Base-by-base conservation (phyloP, 2,329 filamentous ascomycete species). In the Cordyceps tenuipes region DNA sequence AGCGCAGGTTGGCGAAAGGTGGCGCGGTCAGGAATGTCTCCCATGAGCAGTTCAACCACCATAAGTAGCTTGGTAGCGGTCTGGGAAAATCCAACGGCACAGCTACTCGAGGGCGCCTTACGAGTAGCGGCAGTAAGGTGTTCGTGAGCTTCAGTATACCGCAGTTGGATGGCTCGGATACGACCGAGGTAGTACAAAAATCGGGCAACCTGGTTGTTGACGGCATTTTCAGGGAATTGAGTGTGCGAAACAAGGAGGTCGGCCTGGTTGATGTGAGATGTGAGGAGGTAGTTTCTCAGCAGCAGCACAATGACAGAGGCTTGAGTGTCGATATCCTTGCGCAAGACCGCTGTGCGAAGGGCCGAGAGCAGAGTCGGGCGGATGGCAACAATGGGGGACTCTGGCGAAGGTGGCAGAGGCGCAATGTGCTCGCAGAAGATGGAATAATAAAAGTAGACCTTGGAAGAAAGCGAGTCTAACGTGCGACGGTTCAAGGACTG, bases 361-460 rank as follows among this genome's bases (percentile, higher is more conserved):
- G 92, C 93, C 58, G 90, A 86, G 59, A 99, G 85, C 55, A 99
- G 83, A 64, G 86, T 88, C 60, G 92, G 90, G 62, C 94, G 88
- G 69, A 96, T 91, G 46, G 87, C 82, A 63, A 97, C 89, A 65
- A 96, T 85, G 3, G 91, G 88, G 7, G 92, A 96, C 68, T 90
- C 87, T 60, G 91, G 88, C 57, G 92, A 97, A 26, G 93, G 92
- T 49, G 94, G 90, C 64, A 93, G 84, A 23, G 93, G 92, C 62
- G 86, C 84, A 63, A 95, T 83, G 74, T 95, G 87, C 81, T 99
- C 94, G 77, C 88, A 91, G 79, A 97, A 97, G 68, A 97, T 81
- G 26, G 91, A 91, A 77, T 91, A 96, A 81, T 99, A 99, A 77
- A 97, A 97, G 82, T 97, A 99, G 64, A 93, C 91, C 75, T 95